phyloP scores from a whole-genome alignment of 2,329 filamentous ascomycete species.

The Pyricularia pennisetigena region DNA sequence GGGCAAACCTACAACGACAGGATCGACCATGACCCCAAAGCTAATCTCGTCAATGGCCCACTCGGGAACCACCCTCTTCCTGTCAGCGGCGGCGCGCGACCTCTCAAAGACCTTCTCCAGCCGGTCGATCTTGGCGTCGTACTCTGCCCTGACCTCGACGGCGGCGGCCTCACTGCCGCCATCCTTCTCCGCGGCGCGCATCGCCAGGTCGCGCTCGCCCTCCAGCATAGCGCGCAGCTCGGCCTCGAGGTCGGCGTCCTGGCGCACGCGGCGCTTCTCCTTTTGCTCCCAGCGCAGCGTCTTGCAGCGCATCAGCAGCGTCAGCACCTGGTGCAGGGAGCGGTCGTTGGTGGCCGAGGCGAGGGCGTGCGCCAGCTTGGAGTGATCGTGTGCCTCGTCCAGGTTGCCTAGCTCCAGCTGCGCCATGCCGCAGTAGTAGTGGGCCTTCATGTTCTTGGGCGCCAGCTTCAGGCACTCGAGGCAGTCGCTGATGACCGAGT shows the following conservation, averaged over 20 bases:
- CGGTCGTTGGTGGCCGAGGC: slow-evolving; percentile 55
- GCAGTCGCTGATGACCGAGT: slow-evolving; percentile 70
- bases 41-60: slow-evolving; percentile 70
- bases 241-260: slow-evolving; percentile 46
- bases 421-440: slow-evolving; percentile 75
- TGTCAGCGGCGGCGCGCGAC: slow-evolving; percentile 32
- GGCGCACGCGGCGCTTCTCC: slow-evolving; percentile 51
- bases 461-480: slow-evolving; percentile 61
- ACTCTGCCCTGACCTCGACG: slow-evolving; percentile 34
- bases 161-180: slow-evolving; percentile 22
- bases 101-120: slow-evolving; percentile 41
- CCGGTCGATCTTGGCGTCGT: slow-evolving; percentile 30
- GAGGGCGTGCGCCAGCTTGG: slow-evolving; percentile 61
- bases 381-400: slow-evolving; percentile 62
- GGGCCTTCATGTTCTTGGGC: slow-evolving; percentile 64
- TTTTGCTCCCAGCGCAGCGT: slow-evolving; percentile 74
- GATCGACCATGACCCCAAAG: slow-evolving; percentile 66
- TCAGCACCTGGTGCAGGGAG: slow-evolving; percentile 61
- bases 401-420: slow-evolving; percentile 64
- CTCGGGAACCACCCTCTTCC: slow-evolving; percentile 56
- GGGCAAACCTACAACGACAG: slow-evolving; percentile 37
- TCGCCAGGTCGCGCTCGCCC: slow-evolving; percentile 30
- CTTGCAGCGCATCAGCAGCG: slow-evolving; percentile 68
- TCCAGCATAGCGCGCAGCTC: slow-evolving; percentile 47
- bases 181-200: slow-evolving; percentile 14